These are phyloP conservation scores for Candida dajiaensis DNA, from an alignment of 805 yeast genomes.

Conservation along the genomic window DNA sequence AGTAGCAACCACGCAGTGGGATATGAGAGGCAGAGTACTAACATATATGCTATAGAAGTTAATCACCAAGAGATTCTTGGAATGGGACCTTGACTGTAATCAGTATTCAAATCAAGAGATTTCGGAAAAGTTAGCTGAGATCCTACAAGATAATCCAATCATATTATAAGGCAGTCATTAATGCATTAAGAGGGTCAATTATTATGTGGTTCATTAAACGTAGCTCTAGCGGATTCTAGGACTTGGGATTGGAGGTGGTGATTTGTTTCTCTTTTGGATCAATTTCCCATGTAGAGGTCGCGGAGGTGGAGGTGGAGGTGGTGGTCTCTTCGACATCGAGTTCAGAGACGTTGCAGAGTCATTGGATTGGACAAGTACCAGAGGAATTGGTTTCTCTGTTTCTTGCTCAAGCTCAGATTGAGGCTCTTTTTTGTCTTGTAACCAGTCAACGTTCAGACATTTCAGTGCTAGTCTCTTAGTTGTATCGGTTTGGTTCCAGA, in stretches of 20 bases:
- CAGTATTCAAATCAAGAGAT: neutral
- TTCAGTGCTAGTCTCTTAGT: constrained; percentile 37
- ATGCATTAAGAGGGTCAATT: neutral
- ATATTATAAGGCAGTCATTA: neutral
- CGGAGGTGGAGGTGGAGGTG: constrained; percentile 27
- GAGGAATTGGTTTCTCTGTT: constrained; percentile 6
- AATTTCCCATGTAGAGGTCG: constrained; percentile 25
- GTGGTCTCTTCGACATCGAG: constrained; percentile 29
- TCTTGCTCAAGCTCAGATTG: constrained; percentile 3
- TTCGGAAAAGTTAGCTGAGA: neutral
- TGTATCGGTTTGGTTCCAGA: constrained; percentile 30
- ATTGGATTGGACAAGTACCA: constrained; percentile 8
- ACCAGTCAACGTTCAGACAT: constrained; percentile 27
- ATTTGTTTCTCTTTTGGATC: neutral
- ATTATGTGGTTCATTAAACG: constrained; percentile 4
- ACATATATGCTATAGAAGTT: neutral
- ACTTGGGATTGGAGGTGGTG: neutral
- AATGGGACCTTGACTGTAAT: constrained; percentile 3
- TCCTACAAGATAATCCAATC: neutral
- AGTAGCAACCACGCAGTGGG: neutral
- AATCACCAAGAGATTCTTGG: constrained; percentile 1
- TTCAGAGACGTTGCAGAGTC: constrained; percentile 31
- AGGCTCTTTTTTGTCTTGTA: constrained; percentile 10
- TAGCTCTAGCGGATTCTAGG: neutral
- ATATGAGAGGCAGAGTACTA: neutral